Percentiles rank a stretch among this genome's conserved stretches.
phyloP scores from a whole-genome alignment of 768 basidiomycete species.

The Suillus weaverae region DNA sequence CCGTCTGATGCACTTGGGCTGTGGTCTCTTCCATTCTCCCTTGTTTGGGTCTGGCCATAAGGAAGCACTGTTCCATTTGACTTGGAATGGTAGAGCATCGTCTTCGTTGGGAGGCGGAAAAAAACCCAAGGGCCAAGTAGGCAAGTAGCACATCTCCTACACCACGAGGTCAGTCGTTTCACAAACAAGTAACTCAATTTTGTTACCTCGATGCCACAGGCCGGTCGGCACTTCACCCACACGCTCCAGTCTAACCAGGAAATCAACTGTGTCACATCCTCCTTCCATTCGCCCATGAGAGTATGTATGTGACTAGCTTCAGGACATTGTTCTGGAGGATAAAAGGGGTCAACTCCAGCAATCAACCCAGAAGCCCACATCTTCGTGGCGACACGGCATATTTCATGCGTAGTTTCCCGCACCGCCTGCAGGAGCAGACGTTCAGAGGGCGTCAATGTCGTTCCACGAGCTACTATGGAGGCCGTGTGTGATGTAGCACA shows the following conservation, averaged over 20 bases:
- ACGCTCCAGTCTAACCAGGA: conserved; percentile 23
- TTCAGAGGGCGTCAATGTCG: conserved; percentile 12
- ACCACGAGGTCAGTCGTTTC: background rate
- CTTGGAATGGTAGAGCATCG: background rate
- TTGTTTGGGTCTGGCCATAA: background rate
- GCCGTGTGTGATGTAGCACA: conserved; percentile 13
- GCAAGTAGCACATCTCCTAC: conserved; percentile 29
- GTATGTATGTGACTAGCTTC: conserved; percentile 1
- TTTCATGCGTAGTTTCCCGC: conserved; percentile 17
- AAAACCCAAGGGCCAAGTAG: conserved; percentile 25
- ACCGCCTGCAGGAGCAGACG: conserved; percentile 13
- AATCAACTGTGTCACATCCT: conserved; percentile 15
- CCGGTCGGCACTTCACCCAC: conserved; percentile 22
- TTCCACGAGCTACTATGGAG: background rate
- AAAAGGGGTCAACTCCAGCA: conserved; percentile 6
- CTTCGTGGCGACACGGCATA: conserved; percentile 18
- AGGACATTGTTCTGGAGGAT: background rate
- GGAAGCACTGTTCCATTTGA: background rate
- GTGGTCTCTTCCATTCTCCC: conserved; percentile 25
- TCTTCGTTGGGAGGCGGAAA: background rate
- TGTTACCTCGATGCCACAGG: conserved; percentile 13
- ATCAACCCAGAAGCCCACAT: conserved; percentile 21
- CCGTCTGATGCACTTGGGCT: conserved; percentile 22
- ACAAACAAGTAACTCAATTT: background rate
- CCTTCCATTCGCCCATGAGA: conserved; percentile 12